Evolutionary conservation across 1,284 basidiomycete species (phyloP), one percentile per base, ranked within the genome.

Genomic region (Fomitopsis pinicola): DNA sequence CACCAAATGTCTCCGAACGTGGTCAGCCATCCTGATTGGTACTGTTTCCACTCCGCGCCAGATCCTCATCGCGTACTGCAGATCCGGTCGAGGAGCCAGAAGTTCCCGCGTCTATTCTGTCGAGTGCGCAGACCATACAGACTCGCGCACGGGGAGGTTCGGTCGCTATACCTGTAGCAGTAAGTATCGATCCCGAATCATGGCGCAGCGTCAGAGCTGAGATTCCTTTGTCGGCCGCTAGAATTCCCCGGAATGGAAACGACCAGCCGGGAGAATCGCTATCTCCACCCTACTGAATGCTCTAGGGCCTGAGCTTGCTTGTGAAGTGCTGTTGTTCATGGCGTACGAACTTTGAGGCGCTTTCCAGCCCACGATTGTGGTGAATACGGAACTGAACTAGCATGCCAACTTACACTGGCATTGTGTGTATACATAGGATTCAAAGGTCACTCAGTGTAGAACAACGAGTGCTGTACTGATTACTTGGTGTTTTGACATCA

Each of bases 221-320:
- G 4, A 8, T 5, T 33, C 4, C 30, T 33, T 19, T 35, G 7
- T 19, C 12, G 14, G 6, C 8, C 22, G 8, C 1, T 26, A 63
- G 63, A 14, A 33, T 2, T 58, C 59, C 2, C 42, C 57, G 3
- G 54, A 60, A 38, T 66, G 66, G 63, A 12, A 48, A 17, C 36
- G 28, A 1, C 44, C 55, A 9, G n/a, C 36, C 0, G 50, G 55
- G 69, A 75, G 42, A 45, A 48, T 63, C 69, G 57, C 68, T 59
- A 46, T 84, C 33, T 36, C 61, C 19, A 59, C 61, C 9, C 62
- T 77, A 19, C 65, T 83, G 14, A 69, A 71, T 55, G 76, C 73
- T 9, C 66, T 84, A 26, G 82, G 82, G 9, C 55, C 66, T 22
- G 75, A 77, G 48, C 55, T 83, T 48, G 71, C 78, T 14, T 42